These are phyloP conservation scores for Tagetes erecta DNA, from an alignment of 129 eudicot species.

Conservation along the genomic window DNA sequence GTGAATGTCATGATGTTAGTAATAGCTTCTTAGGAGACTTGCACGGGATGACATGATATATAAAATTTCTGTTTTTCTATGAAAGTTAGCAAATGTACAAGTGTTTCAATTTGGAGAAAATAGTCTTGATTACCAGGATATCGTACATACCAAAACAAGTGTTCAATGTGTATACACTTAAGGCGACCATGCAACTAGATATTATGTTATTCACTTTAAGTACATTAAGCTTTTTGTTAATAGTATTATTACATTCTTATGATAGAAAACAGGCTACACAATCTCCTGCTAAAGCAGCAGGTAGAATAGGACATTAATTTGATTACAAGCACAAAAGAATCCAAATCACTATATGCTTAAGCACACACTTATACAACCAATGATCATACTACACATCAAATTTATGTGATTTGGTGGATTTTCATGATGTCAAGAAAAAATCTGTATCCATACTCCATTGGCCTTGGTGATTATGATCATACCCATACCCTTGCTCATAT, in stretches of 20 bases:
- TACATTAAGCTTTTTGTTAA: not conserved
- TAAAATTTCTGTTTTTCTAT: not conserved
- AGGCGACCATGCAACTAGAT: not conserved
- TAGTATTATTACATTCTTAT: not conserved
- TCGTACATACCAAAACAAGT: not conserved
- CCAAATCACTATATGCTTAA: not conserved
- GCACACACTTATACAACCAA: not conserved
- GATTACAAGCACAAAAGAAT: slow-evolving; percentile 9
- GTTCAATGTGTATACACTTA: not conserved
- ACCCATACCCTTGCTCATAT: not conserved
- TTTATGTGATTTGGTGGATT: not conserved
- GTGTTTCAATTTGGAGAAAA: not conserved
- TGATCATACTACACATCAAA: not conserved
- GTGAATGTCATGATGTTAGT: not conserved
- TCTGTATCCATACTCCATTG: slow-evolving; percentile 1
- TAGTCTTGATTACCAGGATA: no score
- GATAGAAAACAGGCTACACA: not conserved
- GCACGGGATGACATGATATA: not conserved
- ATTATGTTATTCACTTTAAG: not conserved
- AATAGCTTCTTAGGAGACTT: no score
- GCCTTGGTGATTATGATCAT: not conserved
- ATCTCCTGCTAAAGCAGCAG: not conserved
- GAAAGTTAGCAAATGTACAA: not conserved
- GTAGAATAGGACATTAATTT: not conserved
- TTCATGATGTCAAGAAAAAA: not conserved